These are phyloP conservation scores for Colletotrichum musae DNA, from an alignment of 2,329 filamentous ascomycete genomes.

Conservation along the genomic window DNA sequence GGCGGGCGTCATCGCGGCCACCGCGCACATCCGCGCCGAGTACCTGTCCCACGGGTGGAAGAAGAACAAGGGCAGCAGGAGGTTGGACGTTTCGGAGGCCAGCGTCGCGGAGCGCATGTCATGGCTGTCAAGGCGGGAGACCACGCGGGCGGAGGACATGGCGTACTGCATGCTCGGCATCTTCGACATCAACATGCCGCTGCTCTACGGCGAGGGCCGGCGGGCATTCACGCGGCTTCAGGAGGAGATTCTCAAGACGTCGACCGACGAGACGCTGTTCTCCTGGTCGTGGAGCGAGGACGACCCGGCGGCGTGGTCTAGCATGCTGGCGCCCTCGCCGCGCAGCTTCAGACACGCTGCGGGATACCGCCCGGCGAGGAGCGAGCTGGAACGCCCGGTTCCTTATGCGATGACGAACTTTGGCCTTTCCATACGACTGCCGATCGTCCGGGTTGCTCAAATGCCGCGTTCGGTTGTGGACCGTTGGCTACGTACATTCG, in stretches of 20 bases:
- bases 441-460: slow-evolving; percentile 4
- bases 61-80: neutral
- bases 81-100: slow-evolving; percentile 14
- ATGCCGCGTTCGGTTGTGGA: neutral
- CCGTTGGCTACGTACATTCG: neutral
- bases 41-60: slow-evolving; percentile 23
- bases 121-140: slow-evolving; percentile 46
- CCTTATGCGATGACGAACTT: slow-evolving; percentile 39
- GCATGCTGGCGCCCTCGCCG: slow-evolving; percentile 36
- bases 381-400: slow-evolving; percentile 19
- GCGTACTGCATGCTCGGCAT: slow-evolving; percentile 50
- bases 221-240: slow-evolving; percentile 45
- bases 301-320: slow-evolving; percentile 25
- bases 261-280: slow-evolving; percentile 38
- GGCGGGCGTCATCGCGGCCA: slow-evolving; percentile 5
- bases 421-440: slow-evolving; percentile 30
- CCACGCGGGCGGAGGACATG: slow-evolving; percentile 45
- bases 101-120: slow-evolving; percentile 49
- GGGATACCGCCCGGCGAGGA: slow-evolving; percentile 13
- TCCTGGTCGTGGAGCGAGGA: slow-evolving; percentile 37
- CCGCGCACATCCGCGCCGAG: slow-evolving; percentile 20
- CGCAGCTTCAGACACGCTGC: slow-evolving; percentile 22
- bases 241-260: slow-evolving; percentile 33
- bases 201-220: slow-evolving; percentile 48
- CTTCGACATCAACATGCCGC: slow-evolving; percentile 48